These are phyloP conservation scores for Arachnomyces sp. DNA, from an alignment of 2,329 filamentous ascomycete genomes.

Conservation along the genomic window DNA sequence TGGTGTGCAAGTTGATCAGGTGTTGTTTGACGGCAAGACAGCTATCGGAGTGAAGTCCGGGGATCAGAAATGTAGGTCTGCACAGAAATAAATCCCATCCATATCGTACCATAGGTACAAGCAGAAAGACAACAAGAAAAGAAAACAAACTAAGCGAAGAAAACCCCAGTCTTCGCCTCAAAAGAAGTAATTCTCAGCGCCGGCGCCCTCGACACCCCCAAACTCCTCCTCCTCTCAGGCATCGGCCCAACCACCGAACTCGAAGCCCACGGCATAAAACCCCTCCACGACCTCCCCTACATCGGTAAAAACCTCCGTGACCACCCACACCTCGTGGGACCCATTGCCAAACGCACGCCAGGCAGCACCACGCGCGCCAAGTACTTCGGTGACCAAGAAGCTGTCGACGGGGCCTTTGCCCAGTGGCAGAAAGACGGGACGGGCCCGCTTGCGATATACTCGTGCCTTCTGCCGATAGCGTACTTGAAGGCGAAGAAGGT, in stretches of 20 bases:
- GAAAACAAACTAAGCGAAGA: slow-evolving; percentile 25
- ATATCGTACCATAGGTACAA: no score
- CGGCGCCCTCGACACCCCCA: slow-evolving; percentile 66
- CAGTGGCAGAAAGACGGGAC: slow-evolving; percentile 35
- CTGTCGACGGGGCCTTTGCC: slow-evolving; percentile 32
- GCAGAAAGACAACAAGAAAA: no score
- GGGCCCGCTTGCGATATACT: slow-evolving; percentile 19
- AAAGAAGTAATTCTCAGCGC: slow-evolving; percentile 65
- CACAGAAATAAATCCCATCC: no score
- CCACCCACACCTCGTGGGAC: slow-evolving; percentile 32
- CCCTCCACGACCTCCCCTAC: slow-evolving; percentile 46
- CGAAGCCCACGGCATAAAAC: slow-evolving; percentile 38
- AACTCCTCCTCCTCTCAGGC: slow-evolving; percentile 44
- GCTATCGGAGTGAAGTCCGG: slow-evolving; percentile 31
- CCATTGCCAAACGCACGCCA: slow-evolving; percentile 26
- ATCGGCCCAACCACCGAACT: slow-evolving; percentile 39
- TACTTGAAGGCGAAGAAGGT: slow-evolving; percentile 27
- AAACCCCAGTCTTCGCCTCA: slow-evolving; percentile 42
- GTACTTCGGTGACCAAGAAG: slow-evolving; percentile 34
- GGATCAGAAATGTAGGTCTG: slow-evolving; percentile 16
- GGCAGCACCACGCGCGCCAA: slow-evolving; percentile 27
- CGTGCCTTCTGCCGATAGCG: neutral
- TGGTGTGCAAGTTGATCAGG: slow-evolving; percentile 33
- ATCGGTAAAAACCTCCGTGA: slow-evolving; percentile 51
- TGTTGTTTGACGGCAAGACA: slow-evolving; percentile 34